phyloP scores from a whole-genome alignment of 768 basidiomycete genomes.

The Crucibulum laeve region DNA sequence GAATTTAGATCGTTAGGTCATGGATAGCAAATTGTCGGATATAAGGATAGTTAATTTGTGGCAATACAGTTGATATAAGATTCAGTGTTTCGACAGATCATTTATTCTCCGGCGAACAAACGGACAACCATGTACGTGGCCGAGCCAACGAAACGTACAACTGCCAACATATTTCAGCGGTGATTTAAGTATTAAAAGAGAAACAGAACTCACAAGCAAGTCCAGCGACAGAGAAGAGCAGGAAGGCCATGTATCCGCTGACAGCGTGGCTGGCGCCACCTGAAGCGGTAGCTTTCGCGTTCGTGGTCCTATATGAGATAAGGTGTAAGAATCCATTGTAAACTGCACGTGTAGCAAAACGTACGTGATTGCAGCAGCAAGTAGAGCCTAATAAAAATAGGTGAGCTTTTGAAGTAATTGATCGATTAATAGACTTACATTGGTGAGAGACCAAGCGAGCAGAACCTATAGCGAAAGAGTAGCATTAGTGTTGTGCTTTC shows the following conservation, averaged over 20 bases:
- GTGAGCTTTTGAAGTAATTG: background rate
- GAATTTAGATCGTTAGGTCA: too few species aligned
- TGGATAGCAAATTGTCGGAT: too few species aligned
- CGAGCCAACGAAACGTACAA: constrained; percentile 81
- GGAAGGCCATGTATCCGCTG: constrained; percentile 84
- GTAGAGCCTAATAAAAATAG: constrained; percentile 41
- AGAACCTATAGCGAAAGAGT: constrained; percentile 44
- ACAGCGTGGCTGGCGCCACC: constrained; percentile 49
- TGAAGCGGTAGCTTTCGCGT: constrained; percentile 38
- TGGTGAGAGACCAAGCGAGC: constrained; percentile 85
- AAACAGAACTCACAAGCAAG: constrained; percentile 64
- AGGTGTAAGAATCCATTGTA: constrained; percentile 3
- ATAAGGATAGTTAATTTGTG: constrained; percentile 4
- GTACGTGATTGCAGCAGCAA: constrained; percentile 74
- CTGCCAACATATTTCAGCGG: constrained; percentile 34
- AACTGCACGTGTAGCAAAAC: constrained; percentile 17
- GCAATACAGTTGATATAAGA: background rate
- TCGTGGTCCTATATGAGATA: constrained; percentile 32
- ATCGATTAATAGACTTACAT: constrained; percentile 38
- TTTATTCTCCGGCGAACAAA: constrained; percentile 86
- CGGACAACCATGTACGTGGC: constrained; percentile 81
- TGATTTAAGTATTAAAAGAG: background rate
- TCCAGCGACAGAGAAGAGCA: constrained; percentile 84
- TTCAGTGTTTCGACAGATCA: too few species aligned
- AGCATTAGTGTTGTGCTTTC: constrained; percentile 14